Base-by-base conservation (phyloP, 495 filamentous ascomycete species). In the Aspergillus indologenus region DNA sequence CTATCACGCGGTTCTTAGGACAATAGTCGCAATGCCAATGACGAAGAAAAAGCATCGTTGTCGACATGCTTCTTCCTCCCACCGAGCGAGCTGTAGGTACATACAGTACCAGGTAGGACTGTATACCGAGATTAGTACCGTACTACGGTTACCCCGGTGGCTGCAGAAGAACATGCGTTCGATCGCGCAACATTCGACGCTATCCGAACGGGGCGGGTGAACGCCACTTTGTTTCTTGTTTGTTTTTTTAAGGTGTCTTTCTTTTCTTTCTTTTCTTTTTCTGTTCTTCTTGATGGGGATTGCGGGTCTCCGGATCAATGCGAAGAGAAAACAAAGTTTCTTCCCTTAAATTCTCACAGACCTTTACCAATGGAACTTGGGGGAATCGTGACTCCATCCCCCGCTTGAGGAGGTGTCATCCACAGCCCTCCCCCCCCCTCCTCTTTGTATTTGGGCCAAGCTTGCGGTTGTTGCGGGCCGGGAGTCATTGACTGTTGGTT, bases 181-280 rank as follows among this genome's bases (percentile, higher is more conserved):
- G 53, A 29, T 56, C 44, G 53, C 53, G 43, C 53, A 23, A 56
- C 48, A 48, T 29, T 29, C 26, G 26, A 29, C 26, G 4, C 26
- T 24, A n/a, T 53, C 21, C 26, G 31, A 12, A 19, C 31, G 31
- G n/a, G 22, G 18, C 24, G 3, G 9, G 12, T 5, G 29, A 49
- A 57, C 55, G 55, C 55, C 55, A 57, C 55, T 49, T 56, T n/a
- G 44, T 29, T 29, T 18, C 21, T 56, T 56, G 47, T 47, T 43
- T 26, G 18, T 40, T 3, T 47, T 46, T 26, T 45, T 45, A 29
- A n/a, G 19, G 9, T 48, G 22, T 23, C 22, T 54, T 44, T 54
- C n/a, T 54, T 51, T 51, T 8, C 51, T 57, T 21, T 26, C 19
- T 49, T n/a, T n/a, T n/a, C n/a, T n/a, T n/a, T n/a, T n/a, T n/a